Percentiles rank a stretch among this genome's conserved stretches.
Conservation (phyloP, 805 yeast genomes). For the Saturnispora sekii region DNA sequence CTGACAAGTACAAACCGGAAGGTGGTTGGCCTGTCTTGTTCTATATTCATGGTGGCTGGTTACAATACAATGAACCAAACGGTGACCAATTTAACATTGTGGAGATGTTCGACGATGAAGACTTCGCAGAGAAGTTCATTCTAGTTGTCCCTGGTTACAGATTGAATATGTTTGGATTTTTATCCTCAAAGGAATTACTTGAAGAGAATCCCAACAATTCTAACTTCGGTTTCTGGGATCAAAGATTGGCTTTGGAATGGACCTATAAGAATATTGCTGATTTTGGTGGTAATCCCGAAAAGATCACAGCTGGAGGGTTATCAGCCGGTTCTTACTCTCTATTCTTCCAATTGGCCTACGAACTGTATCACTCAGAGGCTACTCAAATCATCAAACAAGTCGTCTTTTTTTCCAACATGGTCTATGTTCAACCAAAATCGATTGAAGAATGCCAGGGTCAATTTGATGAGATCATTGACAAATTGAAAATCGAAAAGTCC, state of each 20-base stretch:
- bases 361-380: constrained; percentile 31
- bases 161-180: constrained; percentile 30
- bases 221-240: constrained; percentile 39
- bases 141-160: constrained; percentile 33
- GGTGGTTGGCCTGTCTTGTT: constrained; percentile 35
- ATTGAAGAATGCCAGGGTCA: constrained; percentile 28
- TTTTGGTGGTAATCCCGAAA: constrained; percentile 38
- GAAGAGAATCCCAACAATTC: constrained; percentile 23
- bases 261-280: constrained; percentile 30
- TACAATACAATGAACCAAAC: constrained; percentile 28
- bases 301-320: constrained; percentile 36
- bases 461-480: constrained; percentile 28
- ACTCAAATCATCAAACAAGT: constrained; percentile 31
- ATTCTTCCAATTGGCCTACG: constrained; percentile 34
- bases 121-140: constrained; percentile 27
- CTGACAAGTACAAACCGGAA: constrained; percentile 24
- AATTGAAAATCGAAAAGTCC: constrained; percentile 14
- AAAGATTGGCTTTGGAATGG: constrained; percentile 38
- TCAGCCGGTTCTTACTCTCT: constrained; percentile 39
- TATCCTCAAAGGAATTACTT: constrained; percentile 30
- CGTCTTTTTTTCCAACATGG: constrained; percentile 28
- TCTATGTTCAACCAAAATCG: constrained; percentile 31
- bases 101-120: constrained; percentile 21
- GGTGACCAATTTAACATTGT: constrained; percentile 17
- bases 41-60: constrained; percentile 37